Percentiles rank a stretch among this genome's conserved stretches.
Evolutionary conservation across 1,284 basidiomycete species (phyloP).

Genomic region (Apiotrichum mycotoxinovorans): DNA sequence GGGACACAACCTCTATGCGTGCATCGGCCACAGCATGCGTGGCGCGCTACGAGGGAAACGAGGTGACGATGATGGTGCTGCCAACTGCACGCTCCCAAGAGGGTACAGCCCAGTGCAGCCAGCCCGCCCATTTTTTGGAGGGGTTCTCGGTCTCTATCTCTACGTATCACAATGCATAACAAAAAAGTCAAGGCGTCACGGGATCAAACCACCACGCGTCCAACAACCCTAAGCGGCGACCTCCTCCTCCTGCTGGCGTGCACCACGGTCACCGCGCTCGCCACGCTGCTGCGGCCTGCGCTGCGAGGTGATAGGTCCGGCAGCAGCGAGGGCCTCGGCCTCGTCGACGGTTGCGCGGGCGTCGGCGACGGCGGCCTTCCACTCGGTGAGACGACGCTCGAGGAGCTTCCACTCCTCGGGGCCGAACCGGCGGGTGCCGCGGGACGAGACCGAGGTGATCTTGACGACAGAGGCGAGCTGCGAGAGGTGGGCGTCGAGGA

Average conservation of each 20-base stretch:
- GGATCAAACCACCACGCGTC: not conserved
- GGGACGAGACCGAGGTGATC: constrained; percentile 69
- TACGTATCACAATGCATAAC: constrained; percentile 9
- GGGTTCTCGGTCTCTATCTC: not conserved
- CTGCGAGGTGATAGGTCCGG: constrained; percentile 26
- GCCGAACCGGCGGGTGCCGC: constrained; percentile 63
- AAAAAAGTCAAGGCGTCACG: not conserved
- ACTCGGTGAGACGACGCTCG: constrained; percentile 70
- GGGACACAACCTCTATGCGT: not conserved
- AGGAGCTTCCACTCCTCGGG: constrained; percentile 75
- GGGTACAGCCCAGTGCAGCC: no score
- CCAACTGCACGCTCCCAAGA: no score
- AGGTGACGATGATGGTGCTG: no score
- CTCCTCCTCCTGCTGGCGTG: constrained; percentile 25
- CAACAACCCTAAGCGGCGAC: constrained; percentile 5
- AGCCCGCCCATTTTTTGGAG: no score
- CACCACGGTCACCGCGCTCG: constrained; percentile 9
- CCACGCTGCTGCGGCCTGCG: constrained; percentile 26
- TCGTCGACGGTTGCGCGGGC: constrained; percentile 43
- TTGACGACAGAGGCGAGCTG: constrained; percentile 73
- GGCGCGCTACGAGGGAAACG: no score
- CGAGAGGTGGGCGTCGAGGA: constrained; percentile 78
- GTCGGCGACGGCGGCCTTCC: constrained; percentile 59
- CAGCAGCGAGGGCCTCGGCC: constrained; percentile 40
- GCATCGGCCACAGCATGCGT: not conserved